Conservation (phyloP, 2,329 filamentous ascomycete genomes). For the Aureobasidium pullulans region DNA sequence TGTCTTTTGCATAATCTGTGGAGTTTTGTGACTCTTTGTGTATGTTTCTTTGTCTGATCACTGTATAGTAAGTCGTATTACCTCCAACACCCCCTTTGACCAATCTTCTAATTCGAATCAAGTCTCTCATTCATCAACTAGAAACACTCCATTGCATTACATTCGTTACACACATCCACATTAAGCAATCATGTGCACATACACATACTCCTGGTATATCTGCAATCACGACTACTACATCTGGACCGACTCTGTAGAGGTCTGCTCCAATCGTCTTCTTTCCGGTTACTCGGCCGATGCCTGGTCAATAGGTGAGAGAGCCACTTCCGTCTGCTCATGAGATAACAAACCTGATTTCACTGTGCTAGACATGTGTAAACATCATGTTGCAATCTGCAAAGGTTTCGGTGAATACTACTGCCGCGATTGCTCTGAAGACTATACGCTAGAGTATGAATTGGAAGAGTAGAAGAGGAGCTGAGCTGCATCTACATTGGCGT, state of each 20-base stretch:
- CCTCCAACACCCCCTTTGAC: background rate
- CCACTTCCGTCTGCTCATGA: background rate
- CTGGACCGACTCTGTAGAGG: conserved; percentile 38
- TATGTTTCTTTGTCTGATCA: background rate
- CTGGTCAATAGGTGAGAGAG: conserved; percentile 33
- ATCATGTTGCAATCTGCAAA: conserved; percentile 26
- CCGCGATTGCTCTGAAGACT: conserved; percentile 37
- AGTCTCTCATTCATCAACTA: background rate
- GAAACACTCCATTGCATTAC: background rate
- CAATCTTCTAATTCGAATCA: no score
- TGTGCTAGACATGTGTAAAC: conserved; percentile 34
- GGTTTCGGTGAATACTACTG: conserved; percentile 40
- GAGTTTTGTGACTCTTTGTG: background rate
- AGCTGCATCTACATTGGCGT: background rate
- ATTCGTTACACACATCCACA: background rate
- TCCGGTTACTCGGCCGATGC: conserved; percentile 41
- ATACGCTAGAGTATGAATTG: conserved; percentile 35
- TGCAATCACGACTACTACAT: conserved; percentile 44
- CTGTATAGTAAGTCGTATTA: background rate
- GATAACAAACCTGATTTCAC: background rate
- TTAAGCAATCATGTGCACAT: conserved; percentile 34
- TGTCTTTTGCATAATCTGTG: background rate
- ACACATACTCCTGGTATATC: conserved; percentile 41
- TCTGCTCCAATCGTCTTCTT: conserved; percentile 38
- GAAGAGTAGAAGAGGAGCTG: conserved; percentile 27